Evolutionary conservation across 2,329 filamentous ascomycete genomes (phyloP), one percentile per base, ranked within the genome.

Genomic region (Lachnellula cervina): DNA sequence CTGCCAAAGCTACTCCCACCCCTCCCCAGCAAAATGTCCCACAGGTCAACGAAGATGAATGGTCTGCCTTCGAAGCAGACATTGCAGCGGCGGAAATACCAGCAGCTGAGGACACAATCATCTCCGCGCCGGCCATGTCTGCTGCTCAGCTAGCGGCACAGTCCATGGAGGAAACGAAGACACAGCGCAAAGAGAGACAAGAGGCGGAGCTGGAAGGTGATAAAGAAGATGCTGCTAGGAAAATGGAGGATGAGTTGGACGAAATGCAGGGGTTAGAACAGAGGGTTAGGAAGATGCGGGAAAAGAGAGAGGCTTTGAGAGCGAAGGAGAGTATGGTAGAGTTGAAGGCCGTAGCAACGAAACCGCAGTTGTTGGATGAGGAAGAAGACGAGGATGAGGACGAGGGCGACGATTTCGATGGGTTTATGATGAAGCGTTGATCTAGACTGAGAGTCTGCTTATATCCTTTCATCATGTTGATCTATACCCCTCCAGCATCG

Each of bases 61-160:
- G 89, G 88, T 87, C 89, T 2, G 89, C 89, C 8, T 95, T 96
- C 68, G 87, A 96, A 69, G 88, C 88, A 2, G 89, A 96, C 52
- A 84, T 96, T 54, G 87, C 84, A 7, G 67, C 67, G 17, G 73
- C 74, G 32, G 68, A 75, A 23, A 63, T 69, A 28, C 67, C 66
- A 32, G 43, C 58, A 16, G 62, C 62, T 32, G 62, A 57, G 32
- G 77, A 80, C 56, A 84, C 82, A 6, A 81, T 84, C 2, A 89
- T 90, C 60, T 84, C 80, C 1, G 87, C 87, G 0, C 83, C 86
- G 0, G 86, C 86, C 2, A 75, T 90, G 68, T 82, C 83, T 2
- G 79, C 82, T 0, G 81, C 82, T 4, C 81, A 90, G 64, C 62
- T 87, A 0, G 83, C 80, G 0, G 79, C 77, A 13, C 78, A 80